These are phyloP conservation scores for Paramecium octaurelia DNA, from an alignment of 73 alveolate species.

Conservation along the genomic window DNA sequence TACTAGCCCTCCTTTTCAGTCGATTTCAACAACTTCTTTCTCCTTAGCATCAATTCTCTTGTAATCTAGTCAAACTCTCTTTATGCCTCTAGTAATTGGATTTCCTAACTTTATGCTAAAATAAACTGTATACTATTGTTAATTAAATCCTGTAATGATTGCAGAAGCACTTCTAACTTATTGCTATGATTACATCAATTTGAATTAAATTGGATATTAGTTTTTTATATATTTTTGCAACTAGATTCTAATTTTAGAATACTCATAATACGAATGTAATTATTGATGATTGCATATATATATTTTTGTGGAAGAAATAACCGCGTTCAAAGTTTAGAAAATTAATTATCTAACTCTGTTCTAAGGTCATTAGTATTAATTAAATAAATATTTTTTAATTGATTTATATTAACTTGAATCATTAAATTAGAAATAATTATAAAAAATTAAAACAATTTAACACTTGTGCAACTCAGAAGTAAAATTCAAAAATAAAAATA, in stretches of 20 bases:
- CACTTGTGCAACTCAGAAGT: no score
- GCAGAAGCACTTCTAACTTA: background rate
- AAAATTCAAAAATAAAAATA: no score
- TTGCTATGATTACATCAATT: background rate
- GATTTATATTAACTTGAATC: no score
- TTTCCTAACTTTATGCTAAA: background rate
- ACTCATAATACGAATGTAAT: no score
- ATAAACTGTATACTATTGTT: background rate
- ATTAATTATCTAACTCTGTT: no score
- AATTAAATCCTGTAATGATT: background rate
- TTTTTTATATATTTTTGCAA: background rate
- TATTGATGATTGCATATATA: no score
- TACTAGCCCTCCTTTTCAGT: background rate
- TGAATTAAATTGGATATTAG: background rate
- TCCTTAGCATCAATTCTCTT: background rate
- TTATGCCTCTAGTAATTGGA: background rate
- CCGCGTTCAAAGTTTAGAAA: no score
- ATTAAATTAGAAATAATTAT: no score
- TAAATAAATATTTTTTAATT: no score
- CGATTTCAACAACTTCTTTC: background rate
- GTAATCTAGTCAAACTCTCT: background rate
- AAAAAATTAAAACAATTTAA: no score
- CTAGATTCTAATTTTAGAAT: background rate
- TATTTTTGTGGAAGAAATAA: no score
- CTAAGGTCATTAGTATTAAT: no score